A percentile compares a stretch with the other conserved stretches of the same genome.
Evolutionary conservation across 371 early-diverging fungal species (phyloP).

Genomic region (Circinella umbellata): DNA sequence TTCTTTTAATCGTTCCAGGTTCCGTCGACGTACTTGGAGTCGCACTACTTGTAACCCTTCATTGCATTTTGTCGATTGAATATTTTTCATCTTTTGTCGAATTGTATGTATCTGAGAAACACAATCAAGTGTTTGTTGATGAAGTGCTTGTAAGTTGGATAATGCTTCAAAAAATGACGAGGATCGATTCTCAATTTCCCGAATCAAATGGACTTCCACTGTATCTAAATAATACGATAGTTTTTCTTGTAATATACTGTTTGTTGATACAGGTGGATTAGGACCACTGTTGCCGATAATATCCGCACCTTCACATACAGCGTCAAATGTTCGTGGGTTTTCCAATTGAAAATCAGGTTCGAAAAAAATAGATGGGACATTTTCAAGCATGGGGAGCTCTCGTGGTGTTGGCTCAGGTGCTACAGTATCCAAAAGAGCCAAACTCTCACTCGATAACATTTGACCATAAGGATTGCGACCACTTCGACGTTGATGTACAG

Average conservation of each 20-base stretch:
- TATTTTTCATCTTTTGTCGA: conserved; percentile 67
- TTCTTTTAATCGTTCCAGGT: conserved; percentile 68
- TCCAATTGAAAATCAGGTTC: conserved; percentile 83
- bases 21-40: conserved; percentile 73
- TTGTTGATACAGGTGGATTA: conserved; percentile 63
- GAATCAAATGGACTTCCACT: conserved; percentile 89
- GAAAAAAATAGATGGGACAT: conserved; percentile 88
- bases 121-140: conserved; percentile 86
- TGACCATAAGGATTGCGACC: conserved; percentile 66
- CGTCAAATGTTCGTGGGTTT: conserved; percentile 86
- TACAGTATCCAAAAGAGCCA: conserved; percentile 37
- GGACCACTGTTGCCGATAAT: conserved; percentile 50
- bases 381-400: conserved; percentile 71
- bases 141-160: conserved; percentile 87
- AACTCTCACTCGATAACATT: conserved; percentile 48
- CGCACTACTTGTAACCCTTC: conserved; percentile 85
- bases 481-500: conserved; percentile 31
- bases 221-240: conserved; percentile 90
- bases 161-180: conserved; percentile 93
- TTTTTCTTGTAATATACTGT: conserved; percentile 82
- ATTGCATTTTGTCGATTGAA: conserved; percentile 69
- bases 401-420: conserved; percentile 29
- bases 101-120: conserved; percentile 82
- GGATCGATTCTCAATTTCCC: conserved; percentile 89
- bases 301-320: conserved; percentile 73